Percentiles rank a stretch among this genome's conserved stretches.
Conservation (phyloP, 139 green algal genomes). For the Auxenochlorella pyrenoidosa region DNA sequence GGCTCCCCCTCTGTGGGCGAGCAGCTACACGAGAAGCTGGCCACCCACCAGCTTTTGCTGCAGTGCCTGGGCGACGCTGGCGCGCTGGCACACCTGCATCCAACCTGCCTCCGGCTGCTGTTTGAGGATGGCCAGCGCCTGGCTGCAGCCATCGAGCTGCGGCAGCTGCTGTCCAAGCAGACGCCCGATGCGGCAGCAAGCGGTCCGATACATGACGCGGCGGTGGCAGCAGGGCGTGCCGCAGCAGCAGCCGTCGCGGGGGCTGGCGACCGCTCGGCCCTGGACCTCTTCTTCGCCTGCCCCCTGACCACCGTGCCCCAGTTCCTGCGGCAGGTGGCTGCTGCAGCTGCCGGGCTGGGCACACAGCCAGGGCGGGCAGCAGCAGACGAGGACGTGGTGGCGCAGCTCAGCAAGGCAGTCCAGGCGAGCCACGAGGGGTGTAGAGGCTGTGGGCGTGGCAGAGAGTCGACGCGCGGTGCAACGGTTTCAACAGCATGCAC, state of each 20-base stretch:
- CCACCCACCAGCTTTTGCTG: constrained; percentile 4
- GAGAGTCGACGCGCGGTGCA: too few species aligned
- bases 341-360: neutral
- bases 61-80: neutral
- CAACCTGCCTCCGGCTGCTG: neutral
- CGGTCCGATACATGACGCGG: neutral
- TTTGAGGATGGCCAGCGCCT: constrained; percentile 17
- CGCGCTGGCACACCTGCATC: constrained; percentile 1
- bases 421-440: neutral
- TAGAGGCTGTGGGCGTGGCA: too few species aligned
- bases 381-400: neutral
- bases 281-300: constrained; percentile 8
- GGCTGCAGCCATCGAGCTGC: neutral
- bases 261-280: neutral
- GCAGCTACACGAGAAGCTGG: neutral
- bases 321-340: constrained; percentile 14
- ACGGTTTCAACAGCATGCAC: too few species aligned
- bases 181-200: neutral
- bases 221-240: neutral
- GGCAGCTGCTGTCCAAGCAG: neutral
- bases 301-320: neutral
- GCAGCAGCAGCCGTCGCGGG: neutral
- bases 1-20: neutral
- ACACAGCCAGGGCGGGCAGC: neutral
- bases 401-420: constrained; percentile 6